A percentile compares a stretch with the other conserved stretches of the same genome.
Evolutionary conservation across 75 land plant species (phyloP).

Genomic region (Ceratopteris richardii): DNA sequence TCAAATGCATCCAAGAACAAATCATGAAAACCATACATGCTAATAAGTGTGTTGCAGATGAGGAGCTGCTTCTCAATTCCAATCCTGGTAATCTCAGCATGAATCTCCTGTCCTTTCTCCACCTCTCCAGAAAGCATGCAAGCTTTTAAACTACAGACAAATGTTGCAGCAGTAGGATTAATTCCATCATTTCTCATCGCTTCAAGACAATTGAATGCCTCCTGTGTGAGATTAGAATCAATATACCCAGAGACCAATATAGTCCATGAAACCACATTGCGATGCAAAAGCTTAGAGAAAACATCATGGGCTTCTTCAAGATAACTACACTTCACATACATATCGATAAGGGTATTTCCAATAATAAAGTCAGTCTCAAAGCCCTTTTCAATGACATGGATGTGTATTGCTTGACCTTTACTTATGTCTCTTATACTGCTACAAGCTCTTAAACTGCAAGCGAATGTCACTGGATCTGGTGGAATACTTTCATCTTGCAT

Average conservation of each 20-base stretch:
- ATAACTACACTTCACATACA: constrained; percentile 39
- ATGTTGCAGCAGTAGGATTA: constrained; percentile 34
- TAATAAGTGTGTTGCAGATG: constrained; percentile 24
- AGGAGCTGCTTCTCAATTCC: constrained; percentile 14
- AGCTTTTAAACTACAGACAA: constrained; percentile 28
- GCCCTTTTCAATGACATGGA: constrained; percentile 1
- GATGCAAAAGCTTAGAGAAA: constrained; percentile 25
- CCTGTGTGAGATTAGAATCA: constrained; percentile 28
- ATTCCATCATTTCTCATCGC: constrained; percentile 19
- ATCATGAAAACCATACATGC: constrained; percentile 43
- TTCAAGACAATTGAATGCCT: constrained; percentile 30
- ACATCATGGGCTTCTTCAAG: constrained; percentile 31
- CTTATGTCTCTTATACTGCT: constrained; percentile 7
- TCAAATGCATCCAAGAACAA: constrained; percentile 19
- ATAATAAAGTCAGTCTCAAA: constrained; percentile 5
- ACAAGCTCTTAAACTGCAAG: constrained; percentile 14
- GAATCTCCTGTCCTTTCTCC: background rate
- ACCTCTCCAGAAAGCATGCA: background rate
- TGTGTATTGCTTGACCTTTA: constrained; percentile 26
- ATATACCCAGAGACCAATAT: constrained; percentile 43
- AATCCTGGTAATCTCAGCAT: background rate
- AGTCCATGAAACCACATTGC: constrained; percentile 50
- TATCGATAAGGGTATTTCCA: constrained; percentile 8
- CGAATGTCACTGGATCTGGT: constrained; percentile 22
- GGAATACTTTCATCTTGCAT: constrained; percentile 2